Evolutionary conservation across 768 basidiomycete species (phyloP).

Genomic region (Mrakia gelida): DNA sequence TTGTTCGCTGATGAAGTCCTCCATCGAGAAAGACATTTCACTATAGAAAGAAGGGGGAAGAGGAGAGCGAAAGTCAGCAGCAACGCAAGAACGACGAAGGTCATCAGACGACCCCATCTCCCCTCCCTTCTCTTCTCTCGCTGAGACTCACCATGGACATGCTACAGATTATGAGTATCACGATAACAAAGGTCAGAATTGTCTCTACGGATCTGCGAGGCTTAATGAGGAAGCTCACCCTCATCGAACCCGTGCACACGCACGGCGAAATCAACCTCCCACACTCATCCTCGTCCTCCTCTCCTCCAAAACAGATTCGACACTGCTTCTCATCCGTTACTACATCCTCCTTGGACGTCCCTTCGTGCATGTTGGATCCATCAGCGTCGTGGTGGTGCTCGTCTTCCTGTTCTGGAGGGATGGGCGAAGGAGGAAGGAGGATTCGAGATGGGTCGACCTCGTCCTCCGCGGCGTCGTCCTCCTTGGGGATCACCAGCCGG

Average conservation of each 20-base stretch:
- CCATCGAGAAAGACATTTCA: constrained; percentile 22
- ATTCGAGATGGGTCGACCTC: constrained; percentile 4
- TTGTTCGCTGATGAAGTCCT: constrained; percentile 11
- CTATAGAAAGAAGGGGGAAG: background rate
- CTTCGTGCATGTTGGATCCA: background rate
- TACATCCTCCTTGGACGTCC: background rate
- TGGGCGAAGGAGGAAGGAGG: constrained; percentile 8
- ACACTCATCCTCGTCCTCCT: constrained; percentile 29
- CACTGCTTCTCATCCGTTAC: constrained; percentile 21
- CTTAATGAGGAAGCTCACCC: background rate
- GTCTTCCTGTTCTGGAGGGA: background rate
- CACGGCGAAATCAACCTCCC: constrained; percentile 29
- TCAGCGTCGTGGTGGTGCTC: background rate
- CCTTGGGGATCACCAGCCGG: background rate
- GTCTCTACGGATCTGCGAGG: background rate
- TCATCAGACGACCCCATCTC: background rate
- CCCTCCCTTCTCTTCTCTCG: background rate
- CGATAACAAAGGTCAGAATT: background rate
- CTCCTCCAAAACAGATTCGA: constrained; percentile 34
- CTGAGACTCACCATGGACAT: background rate
- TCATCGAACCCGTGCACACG: constrained; percentile 7
- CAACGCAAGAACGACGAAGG: background rate
- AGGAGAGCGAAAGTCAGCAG: background rate
- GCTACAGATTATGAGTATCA: background rate
- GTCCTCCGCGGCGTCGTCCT: background rate